Evolutionary conservation across 768 basidiomycete species (phyloP), one percentile per base, ranked within the genome.

Genomic region (Termitomyces sp.): DNA sequence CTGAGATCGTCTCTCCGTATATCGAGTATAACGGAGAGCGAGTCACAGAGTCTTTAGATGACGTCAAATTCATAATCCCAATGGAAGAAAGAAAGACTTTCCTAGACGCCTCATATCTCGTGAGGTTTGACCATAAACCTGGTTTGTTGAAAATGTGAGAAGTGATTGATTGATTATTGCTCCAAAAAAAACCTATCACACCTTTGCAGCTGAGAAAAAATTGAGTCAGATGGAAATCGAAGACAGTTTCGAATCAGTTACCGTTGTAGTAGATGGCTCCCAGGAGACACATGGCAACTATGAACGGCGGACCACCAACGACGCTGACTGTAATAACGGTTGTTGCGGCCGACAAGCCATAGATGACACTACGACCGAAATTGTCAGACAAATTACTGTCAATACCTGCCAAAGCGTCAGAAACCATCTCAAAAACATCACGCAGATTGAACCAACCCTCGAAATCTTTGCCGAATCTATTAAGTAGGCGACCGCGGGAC

Each of bases 391-490:
- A 79, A 52, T 68, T 83, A 62, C 90, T 92, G 67, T 95, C 93
- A 48, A 95, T 84, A 26, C 88, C 91, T 86, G 64, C 39, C 16
- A 48, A 39, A 46, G 29, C 66, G 61, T 13, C 54, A 50, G 18
- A 29, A 32, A 24, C 13, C 13, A 26, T 36, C 13, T 10, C 7
- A 16, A 36, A 8, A 13, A 26, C 72, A 24, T 8, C 2, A n/a
- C n/a, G 10, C 9, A 34, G 44, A 48, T 7, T n/a, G 5, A 0
- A 59, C 79, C 1, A 12, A 75, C 79, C 89, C 74, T 94, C 92
- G 56, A 95, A 90, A 67, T 95, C 94, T 69, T 95, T 95, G 43
- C 94, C 93, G 61, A 90, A 89, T 46, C 92, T 77, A 63, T 94
- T 92, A 37, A 94, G 71, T 10, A 91, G 73, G 2, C 93, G 84